These are phyloP conservation scores for Suillus weaverae DNA, from an alignment of 768 basidiomycete species.

Conservation along the genomic window DNA sequence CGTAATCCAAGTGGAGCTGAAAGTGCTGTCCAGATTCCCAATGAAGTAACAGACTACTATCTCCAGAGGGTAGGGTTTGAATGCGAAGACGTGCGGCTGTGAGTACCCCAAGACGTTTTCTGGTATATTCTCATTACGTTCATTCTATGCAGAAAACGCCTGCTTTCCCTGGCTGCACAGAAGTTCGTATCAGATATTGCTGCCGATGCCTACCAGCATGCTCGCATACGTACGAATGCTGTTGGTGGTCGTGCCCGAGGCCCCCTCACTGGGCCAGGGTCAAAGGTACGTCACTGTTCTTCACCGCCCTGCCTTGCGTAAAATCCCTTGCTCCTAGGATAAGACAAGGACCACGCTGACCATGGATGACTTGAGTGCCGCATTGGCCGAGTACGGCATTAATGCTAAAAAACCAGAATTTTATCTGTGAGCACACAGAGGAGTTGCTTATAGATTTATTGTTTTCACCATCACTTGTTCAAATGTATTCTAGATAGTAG, in stretches of 20 bases:
- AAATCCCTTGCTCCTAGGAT: constrained; percentile 47
- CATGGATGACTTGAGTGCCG: constrained; percentile 95
- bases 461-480: background rate
- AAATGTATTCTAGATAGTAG: constrained; percentile 1
- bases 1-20: background rate
- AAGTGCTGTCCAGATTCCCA: constrained; percentile 72
- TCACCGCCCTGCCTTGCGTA: constrained; percentile 4
- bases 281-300: constrained; percentile 51
- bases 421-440: constrained; percentile 56
- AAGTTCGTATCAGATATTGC: constrained; percentile 98
- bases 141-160: constrained; percentile 67
- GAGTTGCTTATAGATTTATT: background rate
- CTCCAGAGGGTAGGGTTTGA: constrained; percentile 95
- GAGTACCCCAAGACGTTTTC: constrained; percentile 28
- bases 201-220: constrained; percentile 95
- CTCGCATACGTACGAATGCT: constrained; percentile 91
- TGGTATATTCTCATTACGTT: constrained; percentile 8
- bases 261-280: constrained; percentile 54
- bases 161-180: constrained; percentile 93
- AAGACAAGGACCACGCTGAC: constrained; percentile 92
- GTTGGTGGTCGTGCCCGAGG: constrained; percentile 68
- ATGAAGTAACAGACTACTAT: constrained; percentile 97
- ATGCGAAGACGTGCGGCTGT: constrained; percentile 92
- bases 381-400: constrained; percentile 94
- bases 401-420: constrained; percentile 93